Base-by-base conservation (phyloP, 139 green algal genomes). In the Coelastrella sp. region DNA sequence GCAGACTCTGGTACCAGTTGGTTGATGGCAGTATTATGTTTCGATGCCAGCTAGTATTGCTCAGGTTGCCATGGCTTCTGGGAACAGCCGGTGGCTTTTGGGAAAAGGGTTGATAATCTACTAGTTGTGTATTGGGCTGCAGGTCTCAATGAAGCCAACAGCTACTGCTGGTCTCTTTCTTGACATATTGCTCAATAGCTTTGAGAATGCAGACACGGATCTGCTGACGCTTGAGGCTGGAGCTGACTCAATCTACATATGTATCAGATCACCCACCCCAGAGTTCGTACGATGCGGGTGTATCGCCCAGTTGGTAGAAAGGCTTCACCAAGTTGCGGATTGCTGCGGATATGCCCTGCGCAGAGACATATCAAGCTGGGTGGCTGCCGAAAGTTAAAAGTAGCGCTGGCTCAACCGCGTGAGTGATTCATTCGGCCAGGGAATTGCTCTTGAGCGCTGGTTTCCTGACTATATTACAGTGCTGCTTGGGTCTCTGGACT, bases 221-320 rank as follows among this genome's bases (percentile, higher is more conserved):
- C 8, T 10, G 11, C 11, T 10, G 61, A 19, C 3, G 10, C 61
- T 19, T 71, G 10, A 13, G 10, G 3, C 11, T 71, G 0, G 61
- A 71, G 61, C 61, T 19, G 61, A 71, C 11, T 10, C 61, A 13
- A 71, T 13, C 2, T 2, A 13, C 10, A 13, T 71, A 10, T 71
- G 10, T 2, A 71, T 8, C 64, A 20, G 64, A 71, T 71, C 16
- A 71, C 86, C 4, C 64, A 90, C 86, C 86, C 47, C 61, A 86
- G 8, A 85, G 10, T 5, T 68, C n/a, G 13, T 90, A 86, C 20
- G 86, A 71, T 19, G 75, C 71, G 8, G 76, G 86, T 20, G 75
- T 60, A 8, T 32, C 19, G 5, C 11, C 16, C 6, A 76, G 17
- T 77, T 60, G 16, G 60, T 79, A 90, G 60, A 90, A 90, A 5